These are phyloP conservation scores for Myrica gale DNA, from an alignment of 306 rosid species.

Conservation along the genomic window DNA sequence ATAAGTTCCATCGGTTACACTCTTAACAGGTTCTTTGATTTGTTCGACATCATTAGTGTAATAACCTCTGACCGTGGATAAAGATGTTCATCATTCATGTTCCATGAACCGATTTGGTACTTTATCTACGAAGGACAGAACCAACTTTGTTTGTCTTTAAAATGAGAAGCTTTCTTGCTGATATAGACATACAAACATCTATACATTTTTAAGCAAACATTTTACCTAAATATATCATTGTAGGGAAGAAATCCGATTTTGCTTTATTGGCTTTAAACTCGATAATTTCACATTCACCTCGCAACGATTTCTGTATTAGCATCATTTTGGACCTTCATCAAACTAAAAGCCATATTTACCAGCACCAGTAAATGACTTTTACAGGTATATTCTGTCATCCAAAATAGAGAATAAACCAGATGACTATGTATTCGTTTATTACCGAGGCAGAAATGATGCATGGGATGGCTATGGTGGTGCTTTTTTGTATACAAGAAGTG, in stretches of 20 bases:
- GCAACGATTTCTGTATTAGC: slow-evolving; percentile 2
- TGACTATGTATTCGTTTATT: slow-evolving; percentile 82
- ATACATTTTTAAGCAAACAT: not conserved
- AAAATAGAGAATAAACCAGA: slow-evolving; percentile 70
- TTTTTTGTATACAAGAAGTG: slow-evolving; percentile 77
- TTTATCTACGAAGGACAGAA: not conserved
- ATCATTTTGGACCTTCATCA: slow-evolving; percentile 10
- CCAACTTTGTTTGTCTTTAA: not conserved
- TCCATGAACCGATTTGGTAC: not conserved
- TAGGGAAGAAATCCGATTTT: not conserved
- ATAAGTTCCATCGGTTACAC: not conserved
- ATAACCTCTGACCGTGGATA: not conserved
- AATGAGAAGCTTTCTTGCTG: not conserved
- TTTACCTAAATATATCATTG: not conserved
- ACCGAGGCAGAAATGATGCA: slow-evolving; percentile 91
- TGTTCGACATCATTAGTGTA: not conserved
- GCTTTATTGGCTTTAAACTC: not conserved
- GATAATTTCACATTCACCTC: not conserved
- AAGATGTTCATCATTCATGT: not conserved
- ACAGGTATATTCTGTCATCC: slow-evolving; percentile 78
- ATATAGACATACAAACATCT: not conserved
- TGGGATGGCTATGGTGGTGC: slow-evolving; percentile 99
- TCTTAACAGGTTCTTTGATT: not conserved
- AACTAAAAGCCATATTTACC: slow-evolving; percentile 8
- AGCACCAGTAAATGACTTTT: slow-evolving; percentile 15